phyloP scores from a whole-genome alignment of 768 basidiomycete species.

The Trametes cubensis region DNA sequence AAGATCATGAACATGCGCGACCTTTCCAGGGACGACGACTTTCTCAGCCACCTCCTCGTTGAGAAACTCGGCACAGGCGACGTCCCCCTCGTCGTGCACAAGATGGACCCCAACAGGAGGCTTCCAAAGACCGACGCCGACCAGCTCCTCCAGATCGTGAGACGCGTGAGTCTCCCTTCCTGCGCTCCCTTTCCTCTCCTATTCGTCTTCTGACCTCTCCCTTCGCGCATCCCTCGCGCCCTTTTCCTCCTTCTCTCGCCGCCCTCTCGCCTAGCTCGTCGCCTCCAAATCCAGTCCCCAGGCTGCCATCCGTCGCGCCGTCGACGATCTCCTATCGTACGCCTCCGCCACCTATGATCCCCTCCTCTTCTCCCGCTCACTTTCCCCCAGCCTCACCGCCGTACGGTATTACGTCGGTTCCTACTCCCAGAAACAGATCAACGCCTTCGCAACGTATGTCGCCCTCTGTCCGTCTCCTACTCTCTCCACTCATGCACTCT shows the following conservation, averaged over 20 bases:
- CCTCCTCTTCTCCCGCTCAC: conserved; percentile 26
- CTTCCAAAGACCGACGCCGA: conserved; percentile 75
- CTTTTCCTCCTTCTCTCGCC: conserved; percentile 21
- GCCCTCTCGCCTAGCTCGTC: conserved; percentile 52
- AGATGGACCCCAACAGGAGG: conserved; percentile 80
- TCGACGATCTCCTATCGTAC: conserved; percentile 77
- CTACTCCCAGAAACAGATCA: conserved; percentile 83
- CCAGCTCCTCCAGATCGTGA: conserved; percentile 70
- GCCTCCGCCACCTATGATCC: conserved; percentile 39
- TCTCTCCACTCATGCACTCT: conserved; percentile 31
- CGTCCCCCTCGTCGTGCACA: conserved; percentile 85
- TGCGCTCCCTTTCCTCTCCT: conserved; percentile 25
- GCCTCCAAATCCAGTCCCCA: conserved; percentile 51
- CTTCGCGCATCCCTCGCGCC: conserved; percentile 33
- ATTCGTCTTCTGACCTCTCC: conserved; percentile 32
- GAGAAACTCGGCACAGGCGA: conserved; percentile 83
- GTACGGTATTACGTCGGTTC: conserved; percentile 77
- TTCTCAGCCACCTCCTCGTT: conserved; percentile 85
- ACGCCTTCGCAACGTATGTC: conserved; percentile 90
- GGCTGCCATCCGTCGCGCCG: conserved; percentile 67
- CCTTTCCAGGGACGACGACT: conserved; percentile 89
- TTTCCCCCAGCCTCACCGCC: conserved; percentile 58
- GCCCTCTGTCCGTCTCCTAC: conserved; percentile 26
- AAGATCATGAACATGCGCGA: conserved; percentile 92
- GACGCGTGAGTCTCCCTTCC: conserved; percentile 61